A percentile compares a stretch with the other conserved stretches of the same genome.
Conservation (phyloP, 495 filamentous ascomycete genomes). For the Saxophila tyrrhenica region DNA sequence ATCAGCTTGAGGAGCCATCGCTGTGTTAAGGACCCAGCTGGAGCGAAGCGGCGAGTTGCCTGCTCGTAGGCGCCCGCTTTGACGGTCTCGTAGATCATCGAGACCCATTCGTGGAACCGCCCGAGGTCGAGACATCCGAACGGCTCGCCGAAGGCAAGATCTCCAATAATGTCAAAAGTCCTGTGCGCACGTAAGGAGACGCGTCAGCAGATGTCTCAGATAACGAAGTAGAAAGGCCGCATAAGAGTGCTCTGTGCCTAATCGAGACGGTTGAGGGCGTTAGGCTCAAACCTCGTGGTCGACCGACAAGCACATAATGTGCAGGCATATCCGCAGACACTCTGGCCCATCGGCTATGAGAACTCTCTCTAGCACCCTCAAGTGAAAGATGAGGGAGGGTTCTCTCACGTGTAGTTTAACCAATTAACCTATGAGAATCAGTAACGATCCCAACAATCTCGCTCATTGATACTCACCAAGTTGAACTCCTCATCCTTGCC, state of each 20-base stretch:
- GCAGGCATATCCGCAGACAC: too few species aligned
- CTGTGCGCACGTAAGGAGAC: not conserved
- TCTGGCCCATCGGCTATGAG: too few species aligned
- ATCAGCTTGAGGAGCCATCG: slow-evolving; percentile 20
- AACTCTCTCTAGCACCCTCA: too few species aligned
- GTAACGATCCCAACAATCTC: not conserved
- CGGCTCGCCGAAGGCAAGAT: slow-evolving; percentile 29
- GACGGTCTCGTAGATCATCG: slow-evolving; percentile 24
- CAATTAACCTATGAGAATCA: slow-evolving; percentile 14
- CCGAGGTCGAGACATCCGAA: slow-evolving; percentile 27
- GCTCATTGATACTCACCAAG: slow-evolving; percentile 5
- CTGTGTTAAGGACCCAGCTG: slow-evolving; percentile 19
- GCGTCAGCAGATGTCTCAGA: not conserved
- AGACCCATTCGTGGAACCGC: slow-evolving; percentile 24
- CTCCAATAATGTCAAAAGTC: slow-evolving; percentile 31
- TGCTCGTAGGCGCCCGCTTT: slow-evolving; percentile 19
- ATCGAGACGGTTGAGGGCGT: too few species aligned
- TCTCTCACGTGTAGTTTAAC: slow-evolving; percentile 29
- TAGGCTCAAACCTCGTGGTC: too few species aligned
- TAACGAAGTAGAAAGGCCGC: too few species aligned
- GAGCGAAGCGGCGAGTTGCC: slow-evolving; percentile 23
- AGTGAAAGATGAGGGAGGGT: too few species aligned
- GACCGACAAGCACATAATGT: too few species aligned
- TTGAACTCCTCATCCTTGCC: slow-evolving; percentile 20
- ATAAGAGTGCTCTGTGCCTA: too few species aligned